A percentile compares a stretch with the other conserved stretches of the same genome.
phyloP scores from a whole-genome alignment of 2,329 filamentous ascomycete genomes.

The Fusarium beomiforme region DNA sequence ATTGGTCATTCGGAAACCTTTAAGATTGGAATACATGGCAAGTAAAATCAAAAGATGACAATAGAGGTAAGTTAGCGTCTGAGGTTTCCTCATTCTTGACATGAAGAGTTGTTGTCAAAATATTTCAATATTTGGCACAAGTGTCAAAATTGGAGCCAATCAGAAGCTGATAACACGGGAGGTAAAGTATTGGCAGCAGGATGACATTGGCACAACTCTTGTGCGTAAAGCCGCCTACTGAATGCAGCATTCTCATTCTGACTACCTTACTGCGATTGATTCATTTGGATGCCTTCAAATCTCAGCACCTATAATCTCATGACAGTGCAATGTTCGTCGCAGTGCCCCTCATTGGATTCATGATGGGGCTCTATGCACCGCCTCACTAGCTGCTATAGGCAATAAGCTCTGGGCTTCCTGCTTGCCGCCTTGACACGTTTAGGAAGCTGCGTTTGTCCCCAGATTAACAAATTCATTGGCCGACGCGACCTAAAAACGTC shows the following conservation, averaged over 20 bases:
- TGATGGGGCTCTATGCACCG: conserved; percentile 18
- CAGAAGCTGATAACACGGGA: background rate
- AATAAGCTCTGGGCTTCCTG: conserved; percentile 19
- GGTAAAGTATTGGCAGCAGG: background rate
- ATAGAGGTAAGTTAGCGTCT: too few relatives aligned
- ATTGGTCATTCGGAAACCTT: too few relatives aligned
- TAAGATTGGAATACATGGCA: too few relatives aligned
- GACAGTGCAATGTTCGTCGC: background rate
- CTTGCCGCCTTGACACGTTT: conserved; percentile 38
- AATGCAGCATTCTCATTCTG: background rate
- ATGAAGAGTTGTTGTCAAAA: too few relatives aligned
- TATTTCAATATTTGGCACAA: background rate
- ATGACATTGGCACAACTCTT: background rate
- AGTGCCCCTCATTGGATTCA: conserved; percentile 11
- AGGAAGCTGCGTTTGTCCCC: conserved; percentile 36
- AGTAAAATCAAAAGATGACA: too few relatives aligned
- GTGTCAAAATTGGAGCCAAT: background rate
- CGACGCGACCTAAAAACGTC: conserved; percentile 33
- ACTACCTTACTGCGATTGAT: background rate
- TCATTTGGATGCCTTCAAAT: background rate
- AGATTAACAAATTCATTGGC: conserved; percentile 37
- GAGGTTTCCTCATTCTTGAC: too few relatives aligned
- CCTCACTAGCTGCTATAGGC: conserved; percentile 27
- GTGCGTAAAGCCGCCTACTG: background rate
- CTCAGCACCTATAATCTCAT: background rate